Evolutionary conservation across 192 early-diverging fungal genomes (phyloP).

Genomic region (Linnemannia hyalina): DNA sequence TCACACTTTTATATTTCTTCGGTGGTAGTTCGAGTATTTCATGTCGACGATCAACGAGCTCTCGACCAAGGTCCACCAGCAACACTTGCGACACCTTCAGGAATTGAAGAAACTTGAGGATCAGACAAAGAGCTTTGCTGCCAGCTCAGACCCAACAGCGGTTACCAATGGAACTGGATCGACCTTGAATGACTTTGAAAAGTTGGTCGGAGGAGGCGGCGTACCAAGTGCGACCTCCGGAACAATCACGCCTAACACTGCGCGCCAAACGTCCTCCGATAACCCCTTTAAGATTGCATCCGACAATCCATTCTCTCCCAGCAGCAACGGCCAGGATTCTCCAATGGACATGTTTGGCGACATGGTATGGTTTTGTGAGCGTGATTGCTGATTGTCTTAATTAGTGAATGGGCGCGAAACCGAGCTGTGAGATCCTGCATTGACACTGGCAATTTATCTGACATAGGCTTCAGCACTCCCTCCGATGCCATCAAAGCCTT

Average conservation of each 20-base stretch:
- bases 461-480: conserved; percentile 29
- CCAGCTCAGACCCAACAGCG: conserved; percentile 25
- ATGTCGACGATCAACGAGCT: conserved; percentile 71
- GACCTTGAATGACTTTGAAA: conserved; percentile 57
- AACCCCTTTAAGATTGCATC: conserved; percentile 56
- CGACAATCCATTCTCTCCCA: conserved; percentile 43
- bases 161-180: conserved; percentile 31
- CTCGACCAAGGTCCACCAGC: conserved; percentile 67
- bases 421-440: neutral
- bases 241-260: conserved; percentile 5
- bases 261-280: conserved; percentile 22
- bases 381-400: neutral
- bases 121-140: conserved; percentile 58
- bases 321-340: conserved; percentile 13
- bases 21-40: conserved; percentile 69
- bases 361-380: conserved; percentile 17
- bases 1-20: neutral
- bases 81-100: conserved; percentile 72
- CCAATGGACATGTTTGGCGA: conserved; percentile 55
- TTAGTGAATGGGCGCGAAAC: no score
- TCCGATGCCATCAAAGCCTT: conserved; percentile 22
- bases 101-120: conserved; percentile 66
- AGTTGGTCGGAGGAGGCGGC: conserved; percentile 45
- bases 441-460: neutral
- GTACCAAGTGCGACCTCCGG: conserved; percentile 14